phyloP scores from a whole-genome alignment of 179 eudicot genomes.

The Silene noctiflora region DNA sequence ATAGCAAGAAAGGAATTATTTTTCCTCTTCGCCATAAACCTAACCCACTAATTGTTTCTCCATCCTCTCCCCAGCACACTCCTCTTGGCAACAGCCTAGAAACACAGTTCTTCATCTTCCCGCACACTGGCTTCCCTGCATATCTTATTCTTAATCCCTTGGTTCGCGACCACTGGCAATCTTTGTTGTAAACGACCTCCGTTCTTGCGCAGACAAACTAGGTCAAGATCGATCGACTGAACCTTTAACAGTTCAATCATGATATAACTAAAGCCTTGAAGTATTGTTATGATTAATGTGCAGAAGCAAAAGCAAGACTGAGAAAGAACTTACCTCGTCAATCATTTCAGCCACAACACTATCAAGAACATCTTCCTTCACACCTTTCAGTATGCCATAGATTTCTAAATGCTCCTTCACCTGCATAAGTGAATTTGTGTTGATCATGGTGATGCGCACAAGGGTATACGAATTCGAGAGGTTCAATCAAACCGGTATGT shows the following conservation, averaged over 20 bases:
- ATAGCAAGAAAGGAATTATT: no score
- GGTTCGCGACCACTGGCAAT: not conserved
- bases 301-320: not conserved
- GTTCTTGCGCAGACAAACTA: not conserved
- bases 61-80: no score
- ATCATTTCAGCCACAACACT: constrained; percentile 69
- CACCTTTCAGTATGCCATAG: constrained; percentile 87
- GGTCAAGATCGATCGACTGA: not conserved
- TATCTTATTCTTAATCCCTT: not conserved
- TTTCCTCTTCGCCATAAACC: no score
- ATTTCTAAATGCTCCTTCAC: constrained; percentile 98
- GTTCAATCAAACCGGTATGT: not conserved
- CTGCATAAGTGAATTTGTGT: constrained; percentile 37
- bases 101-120: no score
- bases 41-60: no score
- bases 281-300: not conserved
- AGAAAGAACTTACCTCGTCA: constrained; percentile 54
- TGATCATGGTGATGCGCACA: constrained; percentile 13
- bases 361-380: constrained; percentile 59
- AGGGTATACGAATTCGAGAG: not conserved
- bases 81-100: no score
- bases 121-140: no score
- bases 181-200: not conserved
- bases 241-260: not conserved
- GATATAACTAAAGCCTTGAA: constrained; percentile 8